A percentile compares a stretch with the other conserved stretches of the same genome.
Conservation (phyloP, 2,329 filamentous ascomycete species). For the Escovopsis sp. region DNA sequence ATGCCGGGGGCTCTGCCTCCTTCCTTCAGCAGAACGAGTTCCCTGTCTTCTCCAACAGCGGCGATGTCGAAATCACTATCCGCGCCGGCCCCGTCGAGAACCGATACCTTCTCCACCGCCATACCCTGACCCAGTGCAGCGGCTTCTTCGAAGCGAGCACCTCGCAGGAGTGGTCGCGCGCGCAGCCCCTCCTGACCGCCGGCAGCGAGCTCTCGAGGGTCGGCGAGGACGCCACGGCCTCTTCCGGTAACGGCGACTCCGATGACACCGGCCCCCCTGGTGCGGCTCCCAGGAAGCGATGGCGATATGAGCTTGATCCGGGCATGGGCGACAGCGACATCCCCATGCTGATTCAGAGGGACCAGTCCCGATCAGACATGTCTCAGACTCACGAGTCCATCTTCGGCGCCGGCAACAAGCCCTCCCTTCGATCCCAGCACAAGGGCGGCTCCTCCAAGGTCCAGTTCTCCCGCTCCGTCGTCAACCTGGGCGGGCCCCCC, state of each 20-base stretch:
- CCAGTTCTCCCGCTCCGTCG: conserved; percentile 76
- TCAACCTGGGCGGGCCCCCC: conserved; percentile 48
- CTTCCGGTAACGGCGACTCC: conserved; percentile 9
- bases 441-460: conserved; percentile 23
- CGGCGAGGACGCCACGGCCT: conserved; percentile 25
- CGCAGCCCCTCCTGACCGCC: conserved; percentile 13
- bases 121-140: conserved; percentile 80
- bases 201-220: conserved; percentile 39
- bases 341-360: conserved; percentile 78
- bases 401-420: conserved; percentile 30
- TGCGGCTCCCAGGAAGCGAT: conserved; percentile 36
- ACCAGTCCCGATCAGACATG: conserved; percentile 21
- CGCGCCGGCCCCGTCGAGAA: conserved; percentile 49
- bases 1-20: conserved; percentile 53
- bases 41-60: conserved; percentile 75
- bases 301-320: conserved; percentile 80
- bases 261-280: neutral
- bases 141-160: conserved; percentile 86
- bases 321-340: conserved; percentile 59
- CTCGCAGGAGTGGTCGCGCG: conserved; percentile 55
- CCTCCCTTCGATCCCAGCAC: conserved; percentile 24
- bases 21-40: conserved; percentile 77
- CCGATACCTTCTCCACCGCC: conserved; percentile 71
- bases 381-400: conserved; percentile 11
- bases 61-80: conserved; percentile 84